Evolutionary conservation across 768 basidiomycete species (phyloP).

Genomic region (Termitomyces eurrhizus): DNA sequence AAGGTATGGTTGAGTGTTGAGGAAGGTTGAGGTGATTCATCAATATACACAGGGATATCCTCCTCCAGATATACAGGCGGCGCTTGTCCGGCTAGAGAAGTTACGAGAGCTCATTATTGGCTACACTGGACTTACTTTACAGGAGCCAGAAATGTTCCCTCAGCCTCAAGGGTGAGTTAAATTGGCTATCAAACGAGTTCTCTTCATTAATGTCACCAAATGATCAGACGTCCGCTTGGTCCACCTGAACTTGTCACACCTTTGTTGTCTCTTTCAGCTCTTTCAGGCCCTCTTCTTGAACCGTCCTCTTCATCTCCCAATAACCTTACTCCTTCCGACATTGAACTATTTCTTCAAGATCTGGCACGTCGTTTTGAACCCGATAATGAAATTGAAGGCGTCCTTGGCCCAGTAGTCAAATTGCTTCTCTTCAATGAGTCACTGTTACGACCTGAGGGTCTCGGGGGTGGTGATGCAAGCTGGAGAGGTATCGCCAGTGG

Average conservation of each 20-base stretch:
- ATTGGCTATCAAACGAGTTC: neutral
- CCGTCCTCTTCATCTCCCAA: constrained; percentile 41
- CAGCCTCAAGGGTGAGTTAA: constrained; percentile 68
- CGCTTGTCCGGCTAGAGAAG: constrained; percentile 64
- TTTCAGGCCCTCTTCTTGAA: constrained; percentile 61
- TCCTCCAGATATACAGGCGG: constrained; percentile 58
- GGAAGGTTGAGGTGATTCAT: neutral
- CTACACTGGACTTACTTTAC: constrained; percentile 84
- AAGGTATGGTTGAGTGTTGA: constrained; percentile 40
- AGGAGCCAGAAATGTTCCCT: constrained; percentile 94
- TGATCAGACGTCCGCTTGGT: constrained; percentile 62
- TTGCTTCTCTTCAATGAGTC: constrained; percentile 61
- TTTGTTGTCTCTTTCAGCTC: constrained; percentile 70
- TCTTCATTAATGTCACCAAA: neutral
- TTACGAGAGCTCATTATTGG: constrained; percentile 80
- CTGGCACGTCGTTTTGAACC: constrained; percentile 77
- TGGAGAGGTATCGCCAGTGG: constrained; percentile 90
- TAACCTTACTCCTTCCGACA: constrained; percentile 59
- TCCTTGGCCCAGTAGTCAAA: constrained; percentile 73
- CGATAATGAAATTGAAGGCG: constrained; percentile 69
- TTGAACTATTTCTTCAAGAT: constrained; percentile 81
- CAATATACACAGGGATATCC: constrained; percentile 45
- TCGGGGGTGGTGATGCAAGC: constrained; percentile 66
- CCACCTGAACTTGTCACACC: constrained; percentile 76
- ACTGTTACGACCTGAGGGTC: constrained; percentile 61